A percentile compares a stretch with the other conserved stretches of the same genome.
Conservation (phyloP, 1,284 basidiomycete genomes). For the Limonomyces culmigenus region DNA sequence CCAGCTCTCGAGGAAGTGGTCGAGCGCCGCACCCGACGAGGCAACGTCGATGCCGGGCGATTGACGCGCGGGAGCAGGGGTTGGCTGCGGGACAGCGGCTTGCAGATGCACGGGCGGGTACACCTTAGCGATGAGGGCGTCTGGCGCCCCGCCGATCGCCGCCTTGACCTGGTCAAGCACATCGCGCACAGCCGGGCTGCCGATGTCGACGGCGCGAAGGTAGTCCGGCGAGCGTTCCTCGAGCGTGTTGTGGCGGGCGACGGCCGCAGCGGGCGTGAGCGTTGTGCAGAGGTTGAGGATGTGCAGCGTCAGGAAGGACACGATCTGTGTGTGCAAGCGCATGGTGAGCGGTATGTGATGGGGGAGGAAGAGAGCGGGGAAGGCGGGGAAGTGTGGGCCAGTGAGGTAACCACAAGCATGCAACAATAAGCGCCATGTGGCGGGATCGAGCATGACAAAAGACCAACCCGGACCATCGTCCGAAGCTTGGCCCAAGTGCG, state of each 20-base stretch:
- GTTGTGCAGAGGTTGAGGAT: slow-evolving; percentile 90
- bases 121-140: slow-evolving; percentile 55
- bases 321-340: slow-evolving; percentile 41
- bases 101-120: slow-evolving; percentile 48
- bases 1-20: slow-evolving; percentile 90
- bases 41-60: slow-evolving; percentile 4
- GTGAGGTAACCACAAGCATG: too few relatives aligned
- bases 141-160: slow-evolving; percentile 10
- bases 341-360: neutral
- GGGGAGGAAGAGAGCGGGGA: neutral
- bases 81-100: slow-evolving; percentile 19
- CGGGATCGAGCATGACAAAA: too few relatives aligned
- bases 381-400: too few relatives aligned
- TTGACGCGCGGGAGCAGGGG: slow-evolving; percentile 3
- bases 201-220: slow-evolving; percentile 43
- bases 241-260: slow-evolving; percentile 30
- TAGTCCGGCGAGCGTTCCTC: slow-evolving; percentile 12
- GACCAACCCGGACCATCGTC: too few relatives aligned
- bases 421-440: too few relatives aligned
- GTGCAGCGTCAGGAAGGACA: slow-evolving; percentile 78
- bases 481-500: too few relatives aligned
- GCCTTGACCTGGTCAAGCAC: slow-evolving; percentile 44
- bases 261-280: slow-evolving; percentile 57
- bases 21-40: slow-evolving; percentile 28
- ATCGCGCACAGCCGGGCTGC: slow-evolving; percentile 37